Base-by-base conservation (phyloP, 2,329 filamentous ascomycete species). In the Curvularia verruculosa region DNA sequence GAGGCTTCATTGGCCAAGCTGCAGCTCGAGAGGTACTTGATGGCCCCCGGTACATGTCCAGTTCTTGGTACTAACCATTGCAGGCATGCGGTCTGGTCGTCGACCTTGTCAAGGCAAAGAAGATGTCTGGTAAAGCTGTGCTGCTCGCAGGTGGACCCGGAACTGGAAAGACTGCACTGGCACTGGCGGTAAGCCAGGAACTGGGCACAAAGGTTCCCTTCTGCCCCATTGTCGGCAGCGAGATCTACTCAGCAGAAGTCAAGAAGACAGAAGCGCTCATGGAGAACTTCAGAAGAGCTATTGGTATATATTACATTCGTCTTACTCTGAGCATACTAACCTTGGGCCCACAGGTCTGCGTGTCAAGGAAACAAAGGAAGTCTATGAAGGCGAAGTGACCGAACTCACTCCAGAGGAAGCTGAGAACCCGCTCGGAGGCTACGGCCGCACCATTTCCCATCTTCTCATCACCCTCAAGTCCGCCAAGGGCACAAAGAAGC, bases 191-290 rank as follows among this genome's bases (percentile, higher is more conserved):
- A 68, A 96, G 92, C 77, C 95, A 98, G 80, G 95, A 99, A 78
- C 84, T 99, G 65, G 95, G 95, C 67, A 97, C 93, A 48, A 98
- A 97, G 82, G 96, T 99, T 55, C 95, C 95, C 6, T 99, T 99
- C 77, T 97, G 95, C 78, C 93, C 94, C 37, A 98, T 99, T 74
- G 95, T 97, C 51, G 95, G 93, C 69, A 97, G 93, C 82, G 95
- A 99, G 79, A 90, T 99, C 71, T 99, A 97, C 81, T 96, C 92
- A 67, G 89, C 94, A 44, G 95, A 99, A 79, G 93, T 99, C 63
- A 99, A 99, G 87, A 99, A 99, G 87, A 99, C 95, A 48, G 95
- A 99, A 79, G 90, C 96, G 66, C 82, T 99, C 75, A 98, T 98
- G 95, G 95, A 99, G 84, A 98, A 98, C 82, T 99, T 99, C 79